These are phyloP conservation scores for Apiospora malaysiana DNA, from an alignment of 2,329 filamentous ascomycete species.

Conservation along the genomic window DNA sequence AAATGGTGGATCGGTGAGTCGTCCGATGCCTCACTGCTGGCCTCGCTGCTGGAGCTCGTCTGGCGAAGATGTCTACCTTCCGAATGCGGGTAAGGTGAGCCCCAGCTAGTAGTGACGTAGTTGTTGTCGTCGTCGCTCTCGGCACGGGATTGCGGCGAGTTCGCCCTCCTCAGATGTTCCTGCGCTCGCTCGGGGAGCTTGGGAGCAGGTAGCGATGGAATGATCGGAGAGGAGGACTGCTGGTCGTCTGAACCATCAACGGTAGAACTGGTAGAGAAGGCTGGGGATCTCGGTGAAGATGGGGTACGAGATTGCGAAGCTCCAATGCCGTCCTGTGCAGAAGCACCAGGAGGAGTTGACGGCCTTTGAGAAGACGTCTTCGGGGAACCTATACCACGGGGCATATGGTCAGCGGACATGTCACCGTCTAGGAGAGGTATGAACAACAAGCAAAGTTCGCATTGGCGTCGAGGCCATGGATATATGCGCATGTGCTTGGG, in stretches of 20 bases:
- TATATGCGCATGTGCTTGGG: conserved; percentile 18
- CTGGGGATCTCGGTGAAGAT: conserved; percentile 57
- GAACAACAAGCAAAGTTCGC: conserved; percentile 8
- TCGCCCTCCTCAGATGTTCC: conserved; percentile 59
- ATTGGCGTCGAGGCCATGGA: background rate
- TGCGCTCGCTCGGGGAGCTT: conserved; percentile 61
- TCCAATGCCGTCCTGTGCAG: conserved; percentile 62
- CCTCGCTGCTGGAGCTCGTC: conserved; percentile 62
- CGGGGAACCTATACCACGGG: conserved; percentile 42
- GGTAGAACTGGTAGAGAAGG: conserved; percentile 67
- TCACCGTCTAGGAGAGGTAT: background rate
- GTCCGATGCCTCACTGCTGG: conserved; percentile 64
- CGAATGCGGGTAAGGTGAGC: conserved; percentile 82
- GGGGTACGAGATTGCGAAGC: conserved; percentile 43
- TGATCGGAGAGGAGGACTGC: conserved; percentile 59
- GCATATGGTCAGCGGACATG: conserved; percentile 14
- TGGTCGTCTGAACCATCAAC: conserved; percentile 60
- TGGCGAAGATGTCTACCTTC: conserved; percentile 56
- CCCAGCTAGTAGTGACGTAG: conserved; percentile 82
- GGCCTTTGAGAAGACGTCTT: conserved; percentile 63
- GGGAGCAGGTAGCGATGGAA: conserved; percentile 65
- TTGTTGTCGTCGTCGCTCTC: conserved; percentile 44
- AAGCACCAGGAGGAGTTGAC: conserved; percentile 63
- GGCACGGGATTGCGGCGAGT: conserved; percentile 44
- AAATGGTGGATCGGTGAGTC: conserved; percentile 67